phyloP scores from a whole-genome alignment of 2,329 filamentous ascomycete genomes.

The Stachybotrys elegans region DNA sequence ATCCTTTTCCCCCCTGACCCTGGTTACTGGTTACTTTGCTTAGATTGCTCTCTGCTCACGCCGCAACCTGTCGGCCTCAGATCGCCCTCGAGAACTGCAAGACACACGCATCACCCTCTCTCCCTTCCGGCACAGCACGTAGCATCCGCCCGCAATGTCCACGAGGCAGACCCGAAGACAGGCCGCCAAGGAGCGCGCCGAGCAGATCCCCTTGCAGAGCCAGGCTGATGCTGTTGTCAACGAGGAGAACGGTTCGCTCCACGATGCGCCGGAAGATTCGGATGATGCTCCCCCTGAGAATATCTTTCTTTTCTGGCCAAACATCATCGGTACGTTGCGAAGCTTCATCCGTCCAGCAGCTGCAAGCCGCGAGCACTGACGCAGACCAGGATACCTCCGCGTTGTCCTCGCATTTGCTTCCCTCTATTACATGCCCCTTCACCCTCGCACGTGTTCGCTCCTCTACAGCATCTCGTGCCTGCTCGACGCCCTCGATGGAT shows the following conservation, averaged over 20 bases:
- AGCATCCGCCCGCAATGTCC: slow-evolving; percentile 27
- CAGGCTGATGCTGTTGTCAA: slow-evolving; percentile 21
- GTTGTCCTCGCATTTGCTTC: slow-evolving; percentile 82
- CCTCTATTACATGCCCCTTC: slow-evolving; percentile 97
- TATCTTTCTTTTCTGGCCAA: slow-evolving; percentile 77
- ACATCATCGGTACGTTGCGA: slow-evolving; percentile 64
- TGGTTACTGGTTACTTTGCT: no score
- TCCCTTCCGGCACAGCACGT: slow-evolving; percentile 8
- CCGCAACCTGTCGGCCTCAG: no score
- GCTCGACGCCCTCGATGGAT: slow-evolving; percentile 90
- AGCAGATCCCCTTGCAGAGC: slow-evolving; percentile 21
- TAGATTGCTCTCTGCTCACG: no score
- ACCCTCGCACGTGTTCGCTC: slow-evolving; percentile 89
- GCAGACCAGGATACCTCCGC: slow-evolving; percentile 61
- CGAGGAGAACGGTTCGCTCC: slow-evolving; percentile 42
- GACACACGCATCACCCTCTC: no score
- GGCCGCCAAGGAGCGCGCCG: slow-evolving; percentile 27
- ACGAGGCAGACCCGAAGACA: slow-evolving; percentile 33
- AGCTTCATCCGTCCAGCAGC: neutral
- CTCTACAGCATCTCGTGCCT: slow-evolving; percentile 93
- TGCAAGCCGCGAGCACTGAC: no score
- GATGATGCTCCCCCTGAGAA: slow-evolving; percentile 54
- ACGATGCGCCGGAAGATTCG: slow-evolving; percentile 26
- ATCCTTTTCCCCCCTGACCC: no score
- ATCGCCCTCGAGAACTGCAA: no score